Base-by-base conservation (phyloP, 2,329 filamentous ascomycete species). In the Trichoderma aggressivum region DNA sequence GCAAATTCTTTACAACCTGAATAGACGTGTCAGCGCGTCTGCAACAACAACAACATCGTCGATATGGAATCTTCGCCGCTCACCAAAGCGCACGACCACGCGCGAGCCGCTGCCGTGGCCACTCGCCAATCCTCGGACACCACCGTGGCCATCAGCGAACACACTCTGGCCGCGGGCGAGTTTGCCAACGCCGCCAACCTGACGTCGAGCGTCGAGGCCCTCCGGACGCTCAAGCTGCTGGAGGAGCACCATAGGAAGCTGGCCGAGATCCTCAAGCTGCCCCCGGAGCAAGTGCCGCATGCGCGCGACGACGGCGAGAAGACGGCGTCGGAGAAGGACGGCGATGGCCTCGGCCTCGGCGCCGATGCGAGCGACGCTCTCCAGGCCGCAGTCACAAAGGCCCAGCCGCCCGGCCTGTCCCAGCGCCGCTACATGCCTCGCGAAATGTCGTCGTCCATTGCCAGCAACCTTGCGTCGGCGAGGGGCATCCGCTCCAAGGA, bases 221-320 rank as follows among this genome's bases (percentile, higher is more conserved):
- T 97, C 63, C 90, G 96, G 66, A 96, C 94, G 11, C 85, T 99
- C 72, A 89, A 88, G 74, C 87, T 98, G 3, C 90, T 99, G 71
- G 94, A 98, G 81, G 87, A 92, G 74, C 94, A 99, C 80, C 96
- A 99, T 80, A 89, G 90, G 75, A 90, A 90, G 73, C 90, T 98
- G 14, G 94, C 94, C 18, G 89, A 92, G 74, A 89, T 98, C 55
- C 88, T 98, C 74, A 91, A 91, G 77, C 88, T 91, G 56, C 91
- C 92, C 47, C 84, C 87, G 50, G 78, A 82, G 8, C 81, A 82
- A 43, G 76, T 79, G 18, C 75, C 80, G 61, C 83, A 84, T 36
- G 74, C 73, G 21, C 70, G 73, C 8, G 71, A 73, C 39, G 71
- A 68, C 34, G 72, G 70, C 73, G 80, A 81, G 71, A 81, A 78